Evolutionary conservation across 306 rosid genomes (phyloP).

Genomic region (Vicia faba): DNA sequence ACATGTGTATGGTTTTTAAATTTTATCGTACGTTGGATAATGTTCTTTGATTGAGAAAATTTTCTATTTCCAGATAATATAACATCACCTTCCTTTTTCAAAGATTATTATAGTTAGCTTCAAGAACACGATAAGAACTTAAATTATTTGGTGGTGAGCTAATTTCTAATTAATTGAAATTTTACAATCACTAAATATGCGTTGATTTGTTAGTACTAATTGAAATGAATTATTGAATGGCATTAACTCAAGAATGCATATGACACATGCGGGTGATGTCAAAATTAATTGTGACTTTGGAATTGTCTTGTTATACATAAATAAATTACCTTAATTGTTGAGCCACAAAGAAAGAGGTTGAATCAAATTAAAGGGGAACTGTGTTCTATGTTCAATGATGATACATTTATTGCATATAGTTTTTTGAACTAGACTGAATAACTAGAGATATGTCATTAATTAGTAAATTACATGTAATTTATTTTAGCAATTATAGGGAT

Average conservation of each 20-base stretch:
- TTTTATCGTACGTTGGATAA: constrained; percentile 28
- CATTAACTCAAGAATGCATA: constrained; percentile 26
- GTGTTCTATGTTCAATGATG: constrained; percentile 34
- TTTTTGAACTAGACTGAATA: constrained; percentile 33
- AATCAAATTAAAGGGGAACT: constrained; percentile 11
- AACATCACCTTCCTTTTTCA: constrained; percentile 39
- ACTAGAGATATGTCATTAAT: constrained; percentile 37
- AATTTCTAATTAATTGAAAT: constrained; percentile 38
- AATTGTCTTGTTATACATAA: constrained; percentile 36
- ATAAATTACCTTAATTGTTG: constrained; percentile 36
- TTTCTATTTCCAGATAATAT: constrained; percentile 37
- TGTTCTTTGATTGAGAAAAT: constrained; percentile 33
- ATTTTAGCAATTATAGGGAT: constrained; percentile 19
- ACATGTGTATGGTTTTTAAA: constrained; percentile 33
- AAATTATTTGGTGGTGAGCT: constrained; percentile 39
- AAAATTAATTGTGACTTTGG: constrained; percentile 38
- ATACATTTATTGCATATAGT: constrained; percentile 26
- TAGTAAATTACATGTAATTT: constrained; percentile 19
- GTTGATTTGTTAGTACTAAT: not conserved
- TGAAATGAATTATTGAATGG: constrained; percentile 12
- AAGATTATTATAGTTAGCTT: constrained; percentile 42
- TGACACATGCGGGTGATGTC: constrained; percentile 40
- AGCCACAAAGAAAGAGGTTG: constrained; percentile 27
- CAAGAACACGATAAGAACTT: constrained; percentile 36
- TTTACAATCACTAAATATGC: constrained; percentile 16